phyloP scores from a whole-genome alignment of 1,284 basidiomycete genomes.

The Phaffia rhodozyma region DNA sequence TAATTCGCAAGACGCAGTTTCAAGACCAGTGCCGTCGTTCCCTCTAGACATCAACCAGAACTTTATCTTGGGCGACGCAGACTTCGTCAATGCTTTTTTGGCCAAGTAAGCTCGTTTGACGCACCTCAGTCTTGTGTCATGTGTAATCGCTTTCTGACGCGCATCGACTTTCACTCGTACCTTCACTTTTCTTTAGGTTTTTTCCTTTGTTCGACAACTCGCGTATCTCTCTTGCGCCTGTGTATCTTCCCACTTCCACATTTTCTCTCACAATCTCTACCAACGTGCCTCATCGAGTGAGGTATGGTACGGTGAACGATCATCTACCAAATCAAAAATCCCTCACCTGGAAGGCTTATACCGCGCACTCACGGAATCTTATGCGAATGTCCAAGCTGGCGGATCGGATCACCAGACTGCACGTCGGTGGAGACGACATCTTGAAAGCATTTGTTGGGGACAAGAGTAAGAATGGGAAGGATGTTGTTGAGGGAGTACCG shows the following conservation, averaged over 20 bases:
- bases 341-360: constrained; percentile 62
- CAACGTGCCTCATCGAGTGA: constrained; percentile 51
- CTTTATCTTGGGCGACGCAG: constrained; percentile 21
- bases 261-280: constrained; percentile 83
- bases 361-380: constrained; percentile 59
- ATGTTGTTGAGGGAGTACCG: constrained; percentile 50
- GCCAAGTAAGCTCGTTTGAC: constrained; percentile 26
- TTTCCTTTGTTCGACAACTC: constrained; percentile 73
- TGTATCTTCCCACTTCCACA: constrained; percentile 70
- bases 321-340: constrained; percentile 65
- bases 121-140: not conserved
- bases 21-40: constrained; percentile 17
- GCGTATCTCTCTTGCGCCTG: constrained; percentile 54
- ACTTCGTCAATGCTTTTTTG: constrained; percentile 37
- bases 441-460: constrained; percentile 40
- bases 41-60: constrained; percentile 8
- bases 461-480: constrained; percentile 13
- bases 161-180: not conserved
- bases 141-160: not conserved
- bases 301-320: constrained; percentile 28
- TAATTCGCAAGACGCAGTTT: constrained; percentile 3
- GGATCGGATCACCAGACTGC: constrained; percentile 55
- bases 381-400: constrained; percentile 50
- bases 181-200: constrained; percentile 44
- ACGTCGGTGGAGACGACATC: constrained; percentile 58